Evolutionary conservation across 257 asterid species (phyloP).

Genomic region (Linaria vulgaris): DNA sequence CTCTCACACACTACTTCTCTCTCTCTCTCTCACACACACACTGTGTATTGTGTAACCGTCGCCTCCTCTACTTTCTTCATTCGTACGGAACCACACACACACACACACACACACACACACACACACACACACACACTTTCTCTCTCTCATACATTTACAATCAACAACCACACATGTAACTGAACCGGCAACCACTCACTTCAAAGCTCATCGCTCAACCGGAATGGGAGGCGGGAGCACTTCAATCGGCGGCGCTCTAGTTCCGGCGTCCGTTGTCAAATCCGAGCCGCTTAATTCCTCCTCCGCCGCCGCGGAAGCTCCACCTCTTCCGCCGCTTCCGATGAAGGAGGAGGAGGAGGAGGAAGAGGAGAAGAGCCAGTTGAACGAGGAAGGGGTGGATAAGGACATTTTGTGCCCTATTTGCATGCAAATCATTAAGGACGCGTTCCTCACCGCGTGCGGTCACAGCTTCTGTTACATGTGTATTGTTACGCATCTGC

Average conservation of each 20-base stretch:
- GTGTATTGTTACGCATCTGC: constrained; percentile 83
- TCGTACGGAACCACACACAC: too few relatives aligned
- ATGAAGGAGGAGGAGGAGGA: background rate
- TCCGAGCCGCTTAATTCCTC: constrained; percentile 29
- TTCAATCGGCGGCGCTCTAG: constrained; percentile 37
- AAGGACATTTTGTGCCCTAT: constrained; percentile 85
- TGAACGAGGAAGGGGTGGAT: constrained; percentile 48
- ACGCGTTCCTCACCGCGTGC: constrained; percentile 82
- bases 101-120: too few relatives aligned
- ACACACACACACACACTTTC: too few relatives aligned
- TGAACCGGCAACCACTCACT: too few relatives aligned
- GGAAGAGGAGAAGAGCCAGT: constrained; percentile 23
- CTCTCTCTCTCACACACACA: background rate
- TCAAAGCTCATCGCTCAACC: too few relatives aligned
- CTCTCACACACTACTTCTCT: constrained; percentile 14
- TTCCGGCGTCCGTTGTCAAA: constrained; percentile 55
- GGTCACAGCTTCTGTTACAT: constrained; percentile 94
- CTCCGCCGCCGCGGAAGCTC: constrained; percentile 31
- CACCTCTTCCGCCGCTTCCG: constrained; percentile 13
- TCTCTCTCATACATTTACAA: too few relatives aligned
- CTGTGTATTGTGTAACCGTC: constrained; percentile 17
- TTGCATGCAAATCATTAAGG: constrained; percentile 88
- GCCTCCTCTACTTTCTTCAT: constrained; percentile 20
- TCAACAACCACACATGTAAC: too few relatives aligned
- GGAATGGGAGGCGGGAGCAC: constrained; percentile 41